Percentiles rank a stretch among this genome's conserved stretches.
Evolutionary conservation across 495 filamentous ascomycete species (phyloP).

Genomic region (Zalerion maritima): DNA sequence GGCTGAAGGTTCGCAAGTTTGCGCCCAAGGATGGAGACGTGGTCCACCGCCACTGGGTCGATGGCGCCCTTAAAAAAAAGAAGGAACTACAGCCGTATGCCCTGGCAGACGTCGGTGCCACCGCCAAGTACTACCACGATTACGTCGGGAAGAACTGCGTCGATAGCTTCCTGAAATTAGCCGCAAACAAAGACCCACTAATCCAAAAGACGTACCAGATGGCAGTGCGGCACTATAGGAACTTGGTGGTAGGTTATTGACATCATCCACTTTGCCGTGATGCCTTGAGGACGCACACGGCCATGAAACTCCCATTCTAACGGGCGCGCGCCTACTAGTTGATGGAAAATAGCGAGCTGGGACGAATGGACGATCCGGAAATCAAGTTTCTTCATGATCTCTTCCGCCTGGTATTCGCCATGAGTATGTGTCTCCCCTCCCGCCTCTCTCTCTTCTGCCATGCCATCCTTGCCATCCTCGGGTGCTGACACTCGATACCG

Average conservation of each 20-base stretch:
- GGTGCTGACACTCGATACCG: constrained; percentile 3
- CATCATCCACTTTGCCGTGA: background rate
- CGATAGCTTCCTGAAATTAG: constrained; percentile 7
- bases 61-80: constrained; percentile 5
- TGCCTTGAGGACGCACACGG: too few species aligned
- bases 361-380: too few species aligned
- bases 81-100: constrained; percentile 19
- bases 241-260: constrained; percentile 7
- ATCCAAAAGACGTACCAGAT: constrained; percentile 11
- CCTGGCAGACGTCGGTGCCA: constrained; percentile 17
- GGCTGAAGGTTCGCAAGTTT: constrained; percentile 20
- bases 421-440: constrained; percentile 15
- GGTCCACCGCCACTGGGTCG: constrained; percentile 14
- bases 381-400: constrained; percentile 16
- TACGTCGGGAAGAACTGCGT: constrained; percentile 19
- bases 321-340: too few species aligned
- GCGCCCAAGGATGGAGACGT: constrained; percentile 15
- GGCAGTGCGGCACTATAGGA: constrained; percentile 8
- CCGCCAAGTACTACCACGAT: constrained; percentile 14
- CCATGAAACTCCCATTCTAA: too few species aligned
- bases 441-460: background rate
- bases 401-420: constrained; percentile 27
- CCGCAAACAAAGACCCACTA: constrained; percentile 5
- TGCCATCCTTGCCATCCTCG: background rate
- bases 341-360: too few species aligned